Base-by-base conservation (phyloP, 176 grass and related monocot species). In the Bolboschoenus planiculmis region DNA sequence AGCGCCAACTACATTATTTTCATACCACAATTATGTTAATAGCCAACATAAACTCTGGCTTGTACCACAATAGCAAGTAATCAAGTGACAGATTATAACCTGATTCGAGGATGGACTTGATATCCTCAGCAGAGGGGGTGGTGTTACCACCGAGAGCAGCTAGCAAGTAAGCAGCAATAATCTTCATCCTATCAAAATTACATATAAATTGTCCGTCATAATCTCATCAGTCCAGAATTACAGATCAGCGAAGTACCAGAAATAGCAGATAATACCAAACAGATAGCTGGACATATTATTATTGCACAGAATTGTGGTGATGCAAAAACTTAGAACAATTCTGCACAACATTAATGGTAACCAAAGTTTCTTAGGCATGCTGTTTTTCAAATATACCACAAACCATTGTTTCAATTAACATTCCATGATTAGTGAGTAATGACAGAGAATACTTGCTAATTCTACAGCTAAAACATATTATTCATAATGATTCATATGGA, bases 51-150 rank as follows among this genome's bases (percentile, higher is more conserved):
- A 61, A 3, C 64, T 86, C 15, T 58, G 36, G 5, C 30, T 8
- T 51, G 44, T 7, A 20, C 9, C 1, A 11, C 0, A 16, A 78
- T 37, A 13, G 16, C 0, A 5, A 81, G 4, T 11, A 78, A 77
- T 34, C 20, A 86, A n/a, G 7, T 79, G n/a, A 86, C 14, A 40
- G 75, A 24, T 83, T 68, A 78, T 91, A 53, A 90, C 93, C 93
- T 90, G 88, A 92, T 65, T 89, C 93, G 3, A 95, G 88, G 85
- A 95, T 95, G 82, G 26, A 78, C 85, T 87, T 90, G 56, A 95
- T 33, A 37, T 92, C 93, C 86, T 56, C 84, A 64, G 88, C 74
- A 72, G 78, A 56, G 2, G 90, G 93, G 23, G 57, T 83, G 64
- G 92, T 80, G 55, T 92, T 95, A 44, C 92, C 92, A 68, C 77